These are phyloP conservation scores for Cladosporium halotolerans DNA, from an alignment of 2,329 filamentous ascomycete genomes.

Conservation along the genomic window DNA sequence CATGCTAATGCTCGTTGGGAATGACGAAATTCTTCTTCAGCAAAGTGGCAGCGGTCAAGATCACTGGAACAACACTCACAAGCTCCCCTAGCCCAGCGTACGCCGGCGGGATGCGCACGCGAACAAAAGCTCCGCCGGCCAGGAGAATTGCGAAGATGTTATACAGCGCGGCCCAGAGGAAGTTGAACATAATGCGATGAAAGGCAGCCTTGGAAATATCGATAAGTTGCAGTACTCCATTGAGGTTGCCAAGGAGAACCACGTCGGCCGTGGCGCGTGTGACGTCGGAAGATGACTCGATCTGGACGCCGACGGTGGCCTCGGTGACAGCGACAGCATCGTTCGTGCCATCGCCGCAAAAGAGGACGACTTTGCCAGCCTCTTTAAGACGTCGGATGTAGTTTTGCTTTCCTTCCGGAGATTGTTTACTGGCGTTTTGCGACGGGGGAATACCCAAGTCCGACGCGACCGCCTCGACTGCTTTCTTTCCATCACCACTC, in stretches of 20 bases:
- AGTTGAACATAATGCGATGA: constrained; percentile 53
- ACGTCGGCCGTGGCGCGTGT: constrained; percentile 62
- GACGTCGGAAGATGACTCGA: constrained; percentile 58
- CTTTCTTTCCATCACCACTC: constrained; percentile 49
- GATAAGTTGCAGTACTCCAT: constrained; percentile 53
- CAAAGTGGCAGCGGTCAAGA: constrained; percentile 46
- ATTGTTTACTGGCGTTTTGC: background rate
- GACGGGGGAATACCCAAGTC: constrained; percentile 41
- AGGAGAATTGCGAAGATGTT: constrained; percentile 63
- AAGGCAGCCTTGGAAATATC: constrained; percentile 43
- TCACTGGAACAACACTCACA: constrained; percentile 66
- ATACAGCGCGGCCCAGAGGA: constrained; percentile 63
- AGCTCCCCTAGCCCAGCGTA: constrained; percentile 67
- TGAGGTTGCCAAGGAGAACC: constrained; percentile 54
- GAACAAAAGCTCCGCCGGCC: constrained; percentile 58
- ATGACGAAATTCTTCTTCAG: too few species aligned
- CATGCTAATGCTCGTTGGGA: too few species aligned
- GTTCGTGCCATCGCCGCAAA: constrained; percentile 73
- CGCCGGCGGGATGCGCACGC: constrained; percentile 49
- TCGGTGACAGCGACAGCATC: constrained; percentile 67
- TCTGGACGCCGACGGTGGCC: constrained; percentile 64
- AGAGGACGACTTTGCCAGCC: constrained; percentile 46
- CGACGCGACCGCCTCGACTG: constrained; percentile 16
- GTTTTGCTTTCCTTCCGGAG: constrained; percentile 42
- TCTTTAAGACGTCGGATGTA: constrained; percentile 40